phyloP scores from a whole-genome alignment of 345 rosid genomes.

The Theobroma cacao region DNA sequence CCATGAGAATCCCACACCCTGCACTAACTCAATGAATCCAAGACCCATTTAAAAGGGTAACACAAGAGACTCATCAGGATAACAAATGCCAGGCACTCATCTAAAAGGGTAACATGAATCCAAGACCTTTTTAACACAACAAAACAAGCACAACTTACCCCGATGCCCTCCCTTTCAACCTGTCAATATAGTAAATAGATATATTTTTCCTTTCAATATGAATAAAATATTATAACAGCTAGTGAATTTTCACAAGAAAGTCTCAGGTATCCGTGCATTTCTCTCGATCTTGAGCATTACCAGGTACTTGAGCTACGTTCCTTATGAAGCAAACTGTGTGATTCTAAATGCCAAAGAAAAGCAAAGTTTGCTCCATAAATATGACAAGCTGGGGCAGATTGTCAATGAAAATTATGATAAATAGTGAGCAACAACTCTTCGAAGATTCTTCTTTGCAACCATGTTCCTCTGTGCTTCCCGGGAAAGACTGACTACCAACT shows the following conservation, averaged over 20 bases:
- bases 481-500: not conserved
- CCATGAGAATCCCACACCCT: too few relatives aligned
- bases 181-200: not conserved
- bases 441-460: not conserved
- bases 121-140: not conserved
- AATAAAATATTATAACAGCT: not conserved
- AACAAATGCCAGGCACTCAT: not conserved
- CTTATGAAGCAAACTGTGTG: not conserved
- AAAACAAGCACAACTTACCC: not conserved
- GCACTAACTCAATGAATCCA: too few relatives aligned
- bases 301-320: not conserved
- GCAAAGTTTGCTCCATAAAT: not conserved
- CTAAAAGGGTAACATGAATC: not conserved
- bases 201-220: not conserved
- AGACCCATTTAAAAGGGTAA: too few relatives aligned
- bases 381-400: not conserved
- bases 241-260: not conserved
- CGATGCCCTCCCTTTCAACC: not conserved
- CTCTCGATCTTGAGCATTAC: not conserved
- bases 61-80: not conserved
- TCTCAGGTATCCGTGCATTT: not conserved
- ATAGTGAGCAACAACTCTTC: not conserved
- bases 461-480: not conserved
- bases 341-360: not conserved
- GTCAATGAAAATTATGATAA: not conserved